Percentiles rank a stretch among this genome's conserved stretches.
Conservation (phyloP, 345 rosid species). For the Brassica carinata region DNA sequence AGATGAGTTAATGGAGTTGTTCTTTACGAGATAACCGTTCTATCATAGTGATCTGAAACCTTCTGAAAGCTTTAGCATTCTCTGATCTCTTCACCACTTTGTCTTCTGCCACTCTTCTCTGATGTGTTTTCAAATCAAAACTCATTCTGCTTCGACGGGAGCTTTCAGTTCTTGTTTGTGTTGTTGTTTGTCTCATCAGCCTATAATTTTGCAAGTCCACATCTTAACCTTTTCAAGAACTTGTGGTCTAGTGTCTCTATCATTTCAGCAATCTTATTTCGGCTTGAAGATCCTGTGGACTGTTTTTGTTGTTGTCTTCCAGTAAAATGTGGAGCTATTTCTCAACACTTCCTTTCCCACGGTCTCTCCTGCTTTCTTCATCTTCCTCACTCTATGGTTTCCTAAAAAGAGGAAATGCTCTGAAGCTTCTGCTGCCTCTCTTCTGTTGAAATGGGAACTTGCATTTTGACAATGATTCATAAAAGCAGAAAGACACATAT, state of each 20-base stretch:
- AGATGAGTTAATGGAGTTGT: conserved; percentile 73
- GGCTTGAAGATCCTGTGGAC: conserved; percentile 44
- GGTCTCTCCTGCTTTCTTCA: too few species aligned
- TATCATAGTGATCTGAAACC: conserved; percentile 9
- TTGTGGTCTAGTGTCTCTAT: conserved; percentile 41
- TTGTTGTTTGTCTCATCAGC: conserved; percentile 5
- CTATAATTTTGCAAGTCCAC: background rate
- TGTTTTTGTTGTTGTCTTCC: conserved; percentile 46
- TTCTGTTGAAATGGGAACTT: too few species aligned
- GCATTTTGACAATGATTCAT: too few species aligned
- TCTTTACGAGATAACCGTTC: conserved; percentile 34
- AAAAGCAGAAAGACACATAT: too few species aligned
- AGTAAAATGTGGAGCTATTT: conserved; percentile 30
- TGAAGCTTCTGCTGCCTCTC: too few species aligned
- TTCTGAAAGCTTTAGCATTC: conserved; percentile 75
- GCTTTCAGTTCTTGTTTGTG: conserved; percentile 25
- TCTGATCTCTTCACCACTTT: conserved; percentile 57
- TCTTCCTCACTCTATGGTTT: background rate
- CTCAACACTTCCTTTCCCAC: too few species aligned
- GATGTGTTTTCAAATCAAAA: conserved; percentile 44
- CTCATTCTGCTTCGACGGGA: conserved; percentile 38
- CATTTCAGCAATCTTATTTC: background rate
- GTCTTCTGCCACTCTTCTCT: conserved; percentile 36
- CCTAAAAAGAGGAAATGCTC: background rate
- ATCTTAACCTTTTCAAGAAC: conserved; percentile 47